phyloP scores from a whole-genome alignment of 495 filamentous ascomycete genomes.

The Bacidia rubella region DNA sequence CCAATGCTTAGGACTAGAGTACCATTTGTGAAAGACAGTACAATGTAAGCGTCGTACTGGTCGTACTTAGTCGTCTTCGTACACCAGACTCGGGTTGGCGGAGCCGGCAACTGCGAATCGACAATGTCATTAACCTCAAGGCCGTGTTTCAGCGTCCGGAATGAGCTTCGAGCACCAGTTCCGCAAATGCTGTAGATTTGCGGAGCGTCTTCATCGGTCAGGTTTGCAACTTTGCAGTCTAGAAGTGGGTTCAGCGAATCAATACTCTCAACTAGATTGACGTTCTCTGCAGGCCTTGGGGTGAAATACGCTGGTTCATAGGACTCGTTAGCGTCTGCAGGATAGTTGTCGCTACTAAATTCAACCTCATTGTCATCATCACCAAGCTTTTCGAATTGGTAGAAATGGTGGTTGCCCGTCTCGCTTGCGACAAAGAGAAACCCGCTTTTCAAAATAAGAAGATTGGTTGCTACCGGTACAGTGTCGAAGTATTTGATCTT shows the following conservation, averaged over 20 bases:
- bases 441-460: constrained; percentile 89
- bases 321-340: constrained; percentile 52
- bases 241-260: constrained; percentile 82
- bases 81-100: constrained; percentile 86
- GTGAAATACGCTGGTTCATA: constrained; percentile 75
- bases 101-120: constrained; percentile 73
- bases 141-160: constrained; percentile 84
- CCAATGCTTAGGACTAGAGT: constrained; percentile 88
- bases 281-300: constrained; percentile 62
- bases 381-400: constrained; percentile 95
- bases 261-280: constrained; percentile 73
- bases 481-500: constrained; percentile 99
- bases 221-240: constrained; percentile 79
- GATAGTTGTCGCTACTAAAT: constrained; percentile 70
- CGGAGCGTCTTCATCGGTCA: constrained; percentile 82
- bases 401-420: constrained; percentile 85
- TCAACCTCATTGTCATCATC: constrained; percentile 85
- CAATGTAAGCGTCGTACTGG: constrained; percentile 70
- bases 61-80: constrained; percentile 75
- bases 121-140: constrained; percentile 89
- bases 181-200: constrained; percentile 92
- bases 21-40: constrained; percentile 54
- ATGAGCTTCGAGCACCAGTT: constrained; percentile 72
- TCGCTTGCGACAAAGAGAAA: constrained; percentile 91
- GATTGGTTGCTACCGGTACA: constrained; percentile 68